Base-by-base conservation (phyloP, 2,329 filamentous ascomycete species). In the Claviceps cyperi region DNA sequence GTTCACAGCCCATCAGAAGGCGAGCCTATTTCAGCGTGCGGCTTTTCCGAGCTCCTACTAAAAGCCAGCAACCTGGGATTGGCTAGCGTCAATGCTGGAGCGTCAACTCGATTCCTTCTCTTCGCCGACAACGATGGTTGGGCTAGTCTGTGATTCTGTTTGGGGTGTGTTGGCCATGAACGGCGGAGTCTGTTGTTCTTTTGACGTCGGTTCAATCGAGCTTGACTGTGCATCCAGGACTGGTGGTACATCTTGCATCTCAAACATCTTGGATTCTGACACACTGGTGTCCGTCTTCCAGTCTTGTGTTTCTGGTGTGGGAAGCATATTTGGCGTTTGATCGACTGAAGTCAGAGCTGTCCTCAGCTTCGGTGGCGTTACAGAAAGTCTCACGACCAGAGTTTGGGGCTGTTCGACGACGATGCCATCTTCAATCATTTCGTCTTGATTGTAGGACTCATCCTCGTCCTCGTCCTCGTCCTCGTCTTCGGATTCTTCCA, bases 341-440 rank as follows among this genome's bases (percentile, higher is more conserved):
- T 51, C 49, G 40, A 52, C 56, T 0, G 61, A 55, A 11, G 53
- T 50, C 32, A 69, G 51, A 4, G 59, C 63, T 17, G 57, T 64
- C 49, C 57, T 61, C 50, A 66, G 68, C 56, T 56, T 69, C 45
- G 60, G 71, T 56, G 64, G 58, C 40, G 71, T 71, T 21, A 81
- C 66, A 6, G 75, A 73, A 14, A 95, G 72, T 62, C 86, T 90
- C 51, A 95, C 83, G 47, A 95, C 75, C 40, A 91, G 73, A 56
- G 80, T 86, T 57, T 73, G 72, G 53, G 64, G 65, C 19, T 69
- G 66, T 38, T 73, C 71, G 1, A 71, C 66, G 43, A 74, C 58
- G 41, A 74, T 58, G 46, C 76, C 72, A 21, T 76, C 76, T 39
- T 81, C 76, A 11, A 70, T 70, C 61, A 79, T 73, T 38, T 69